Base-by-base conservation (phyloP, 768 basidiomycete genomes). In the Chalciporus piperatus region DNA sequence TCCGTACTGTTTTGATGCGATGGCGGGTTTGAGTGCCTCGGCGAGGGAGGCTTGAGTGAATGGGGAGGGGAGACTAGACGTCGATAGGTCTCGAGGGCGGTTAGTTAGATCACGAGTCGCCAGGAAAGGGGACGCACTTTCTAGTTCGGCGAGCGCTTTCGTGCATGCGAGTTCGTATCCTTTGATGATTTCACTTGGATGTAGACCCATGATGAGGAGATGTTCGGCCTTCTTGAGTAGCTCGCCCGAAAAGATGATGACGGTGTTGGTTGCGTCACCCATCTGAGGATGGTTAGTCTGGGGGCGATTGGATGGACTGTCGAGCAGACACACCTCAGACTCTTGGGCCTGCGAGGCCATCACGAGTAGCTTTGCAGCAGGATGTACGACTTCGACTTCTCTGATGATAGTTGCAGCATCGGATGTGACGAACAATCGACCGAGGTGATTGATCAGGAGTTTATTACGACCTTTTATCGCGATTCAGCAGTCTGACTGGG, bases 321-420 rank as follows among this genome's bases (percentile, higher is more conserved):
- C 8, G 37, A 41, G 37, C 1, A 22, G 17, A 70, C 82, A 55
- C 51, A 92, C 94, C 81, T 98, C 96, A 0, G 85, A 70, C 68
- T 98, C 97, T 68, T 98, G 97, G 12, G 96, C 91, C 64, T 98
- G 94, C 23, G 90, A 92, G 23, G 94, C 92, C 93, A 98, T 97
- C 13, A 98, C 96, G n/a, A 98, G 74, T n/a, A 99, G 76, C 68
- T 98, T 99, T 28, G 95, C 97, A 6, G 96, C 97, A 1, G 97
- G 97, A 70, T 99, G 97, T 14, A 98, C 93, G 50, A 99, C 93
- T 67, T 99, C 97, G 65, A 98, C 85, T 74, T 99, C 97, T 58
- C 88, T 82, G 64, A 99, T 93, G 71, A 99, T 98, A 52, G 96
- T 98, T 12, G 97, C 97, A 10, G 97, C 96, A 81, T 99, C 96